Conservation (phyloP, 2,329 filamentous ascomycete species). For the Paecilomyces variotii region DNA sequence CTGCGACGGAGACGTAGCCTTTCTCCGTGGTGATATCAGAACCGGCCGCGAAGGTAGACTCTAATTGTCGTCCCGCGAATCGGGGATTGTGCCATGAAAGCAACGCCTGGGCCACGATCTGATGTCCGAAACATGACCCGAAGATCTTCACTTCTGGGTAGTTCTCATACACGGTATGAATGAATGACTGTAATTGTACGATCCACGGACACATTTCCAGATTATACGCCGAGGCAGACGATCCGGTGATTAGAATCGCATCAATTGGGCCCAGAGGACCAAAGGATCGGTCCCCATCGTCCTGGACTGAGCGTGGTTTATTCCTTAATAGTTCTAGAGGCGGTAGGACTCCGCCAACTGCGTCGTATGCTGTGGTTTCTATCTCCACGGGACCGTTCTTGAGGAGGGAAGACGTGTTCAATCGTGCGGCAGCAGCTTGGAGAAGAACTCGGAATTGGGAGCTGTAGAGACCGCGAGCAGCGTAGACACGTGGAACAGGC, state of each 20-base stretch:
- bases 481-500: constrained; percentile 24
- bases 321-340: constrained; percentile 17
- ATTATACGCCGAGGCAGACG: constrained; percentile 20
- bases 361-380: constrained; percentile 25
- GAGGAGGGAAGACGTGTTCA: constrained; percentile 11
- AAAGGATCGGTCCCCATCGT: neutral
- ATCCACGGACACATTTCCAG: constrained; percentile 22
- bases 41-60: neutral
- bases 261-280: constrained; percentile 14
- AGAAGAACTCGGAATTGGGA: constrained; percentile 27
- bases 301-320: neutral
- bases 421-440: constrained; percentile 19
- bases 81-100: constrained; percentile 6
- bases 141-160: constrained; percentile 24
- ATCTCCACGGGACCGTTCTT: constrained; percentile 11
- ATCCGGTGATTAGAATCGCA: constrained; percentile 26
- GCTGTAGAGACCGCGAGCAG: constrained; percentile 26
- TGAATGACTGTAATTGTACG: constrained; percentile 15
- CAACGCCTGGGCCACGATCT: constrained; percentile 22
- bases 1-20: constrained; percentile 10
- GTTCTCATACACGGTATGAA: constrained; percentile 16
- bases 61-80: neutral
- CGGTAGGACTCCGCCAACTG: constrained; percentile 20
- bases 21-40: neutral
- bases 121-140: constrained; percentile 29